Base-by-base conservation (phyloP, 768 basidiomycete species). In the Auricularia auricula-judae region DNA sequence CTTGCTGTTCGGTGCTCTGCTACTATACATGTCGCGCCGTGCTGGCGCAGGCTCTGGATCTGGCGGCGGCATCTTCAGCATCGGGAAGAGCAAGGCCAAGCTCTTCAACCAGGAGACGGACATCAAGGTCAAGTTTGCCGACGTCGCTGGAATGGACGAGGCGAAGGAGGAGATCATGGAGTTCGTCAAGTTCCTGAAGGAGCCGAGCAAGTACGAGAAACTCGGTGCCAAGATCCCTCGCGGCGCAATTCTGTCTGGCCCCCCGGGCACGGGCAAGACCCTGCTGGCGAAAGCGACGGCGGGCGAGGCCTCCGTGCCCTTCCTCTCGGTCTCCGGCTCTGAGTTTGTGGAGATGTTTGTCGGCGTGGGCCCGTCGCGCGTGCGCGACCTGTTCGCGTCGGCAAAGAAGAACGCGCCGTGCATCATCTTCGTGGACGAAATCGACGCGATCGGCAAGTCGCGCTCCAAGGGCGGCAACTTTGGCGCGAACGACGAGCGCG, bases 291-390 rank as follows among this genome's bases (percentile, higher is more conserved):
- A 99, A 75, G 97, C 97, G 2, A 98, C 97, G 3, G 97, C 97
- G 2, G 97, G 97, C 62, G 97, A 99, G 76, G 96, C 97, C 3
- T 89, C 86, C 54, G 96, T 98, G 3, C 96, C 97, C 51, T 99
- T 99, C 88, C 84, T 98, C 65, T 96, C 93, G 29, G 97, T 98
- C 51, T 98, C 96, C 59, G 97, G 97, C 62, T 98, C 96, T 53
- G 97, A 99, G 73, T 98, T 99, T 73, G 94, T 99, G 66, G 97
- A 99, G 78, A 98, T 98, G 95, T 99, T 98, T 73, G 97, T 99
- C 69, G 97, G 97, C 76, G 97, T 98, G 62, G 97, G 97, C 65
- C 94, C 97, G 2, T 95, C 93, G 3, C 86, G 97, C 67, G 97
- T 99, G 11, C 87, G 97, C 60, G 97, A 99, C 76, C 86, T 99